Evolutionary conservation across 2,329 filamentous ascomycete genomes (phyloP).

Genomic region (Ophiostoma perfectum): DNA sequence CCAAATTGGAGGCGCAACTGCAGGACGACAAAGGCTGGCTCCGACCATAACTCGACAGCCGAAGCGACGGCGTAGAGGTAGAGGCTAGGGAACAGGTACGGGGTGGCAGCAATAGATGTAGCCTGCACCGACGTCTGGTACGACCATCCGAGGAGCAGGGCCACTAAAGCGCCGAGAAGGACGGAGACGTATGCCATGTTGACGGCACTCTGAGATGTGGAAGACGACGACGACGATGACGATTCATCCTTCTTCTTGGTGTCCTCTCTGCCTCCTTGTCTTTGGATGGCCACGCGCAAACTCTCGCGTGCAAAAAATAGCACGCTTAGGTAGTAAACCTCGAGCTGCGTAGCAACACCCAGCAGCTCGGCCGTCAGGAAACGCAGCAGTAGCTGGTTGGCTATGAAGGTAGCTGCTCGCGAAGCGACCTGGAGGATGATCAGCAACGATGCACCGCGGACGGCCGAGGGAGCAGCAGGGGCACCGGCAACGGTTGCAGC

Average conservation of each 20-base stretch:
- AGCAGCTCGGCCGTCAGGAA: slow-evolving; percentile 80
- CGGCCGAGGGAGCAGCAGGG: slow-evolving; percentile 19
- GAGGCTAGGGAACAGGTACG: slow-evolving; percentile 55
- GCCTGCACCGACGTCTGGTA: slow-evolving; percentile 52
- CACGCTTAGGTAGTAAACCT: slow-evolving; percentile 88
- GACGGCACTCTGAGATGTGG: slow-evolving; percentile 66
- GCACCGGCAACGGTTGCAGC: neutral
- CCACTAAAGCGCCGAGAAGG: slow-evolving; percentile 59
- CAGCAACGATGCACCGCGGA: slow-evolving; percentile 74
- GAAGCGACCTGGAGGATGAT: slow-evolving; percentile 84
- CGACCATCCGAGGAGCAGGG: slow-evolving; percentile 57
- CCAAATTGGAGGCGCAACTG: slow-evolving; percentile 77
- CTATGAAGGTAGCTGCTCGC: slow-evolving; percentile 80
- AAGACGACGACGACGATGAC: slow-evolving; percentile 6
- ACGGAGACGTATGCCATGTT: slow-evolving; percentile 83
- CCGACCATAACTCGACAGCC: slow-evolving; percentile 70
- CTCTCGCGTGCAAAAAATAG: slow-evolving; percentile 92
- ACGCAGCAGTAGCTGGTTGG: slow-evolving; percentile 86
- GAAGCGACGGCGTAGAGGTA: slow-evolving; percentile 53
- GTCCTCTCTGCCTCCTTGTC: slow-evolving; percentile 47
- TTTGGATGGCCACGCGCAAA: slow-evolving; percentile 82
- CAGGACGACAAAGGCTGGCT: slow-evolving; percentile 84
- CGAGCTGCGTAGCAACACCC: slow-evolving; percentile 81
- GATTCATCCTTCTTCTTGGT: neutral
- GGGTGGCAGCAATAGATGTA: slow-evolving; percentile 47